Percentiles rank a stretch among this genome's conserved stretches.
Conservation (phyloP, 495 filamentous ascomycete species). For the Penicillium argentinense region DNA sequence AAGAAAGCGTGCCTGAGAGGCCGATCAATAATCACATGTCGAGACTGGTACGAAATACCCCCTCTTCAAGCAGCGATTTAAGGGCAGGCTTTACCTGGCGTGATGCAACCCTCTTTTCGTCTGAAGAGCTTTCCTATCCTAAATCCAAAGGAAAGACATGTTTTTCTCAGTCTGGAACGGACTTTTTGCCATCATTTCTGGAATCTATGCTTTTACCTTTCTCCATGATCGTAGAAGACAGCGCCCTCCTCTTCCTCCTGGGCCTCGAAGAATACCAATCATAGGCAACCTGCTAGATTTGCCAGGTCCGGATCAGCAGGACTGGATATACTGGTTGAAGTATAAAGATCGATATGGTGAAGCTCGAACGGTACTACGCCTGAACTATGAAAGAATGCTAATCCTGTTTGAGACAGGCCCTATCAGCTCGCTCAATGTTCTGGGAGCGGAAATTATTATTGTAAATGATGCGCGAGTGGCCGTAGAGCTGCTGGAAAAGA, state of each 20-base stretch:
- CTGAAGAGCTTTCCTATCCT: too few relatives aligned
- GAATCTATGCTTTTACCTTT: too few relatives aligned
- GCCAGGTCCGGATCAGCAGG: constrained; percentile 35
- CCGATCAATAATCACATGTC: too few relatives aligned
- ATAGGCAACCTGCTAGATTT: constrained; percentile 50
- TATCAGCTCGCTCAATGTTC: constrained; percentile 51
- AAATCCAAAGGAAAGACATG: too few relatives aligned
- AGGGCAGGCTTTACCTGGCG: too few relatives aligned
- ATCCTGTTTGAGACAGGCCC: constrained; percentile 28
- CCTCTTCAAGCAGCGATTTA: too few relatives aligned
- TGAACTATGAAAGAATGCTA: not conserved
- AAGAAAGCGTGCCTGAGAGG: too few relatives aligned
- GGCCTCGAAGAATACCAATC: constrained; percentile 43
- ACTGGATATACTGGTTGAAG: constrained; percentile 48
- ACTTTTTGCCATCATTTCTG: too few relatives aligned
- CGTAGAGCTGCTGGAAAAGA: constrained; percentile 47
- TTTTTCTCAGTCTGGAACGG: too few relatives aligned
- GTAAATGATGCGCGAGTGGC: constrained; percentile 44
- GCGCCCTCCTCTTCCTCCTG: constrained; percentile 42
- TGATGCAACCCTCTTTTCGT: too few relatives aligned
- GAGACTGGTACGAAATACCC: too few relatives aligned
- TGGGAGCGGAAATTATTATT: constrained; percentile 49
- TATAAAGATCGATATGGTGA: constrained; percentile 51
- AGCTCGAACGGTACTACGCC: not conserved
- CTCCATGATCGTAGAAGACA: too few relatives aligned